These are phyloP conservation scores for Starmera dryadoides DNA, from an alignment of 805 yeast genomes.

Conservation along the genomic window DNA sequence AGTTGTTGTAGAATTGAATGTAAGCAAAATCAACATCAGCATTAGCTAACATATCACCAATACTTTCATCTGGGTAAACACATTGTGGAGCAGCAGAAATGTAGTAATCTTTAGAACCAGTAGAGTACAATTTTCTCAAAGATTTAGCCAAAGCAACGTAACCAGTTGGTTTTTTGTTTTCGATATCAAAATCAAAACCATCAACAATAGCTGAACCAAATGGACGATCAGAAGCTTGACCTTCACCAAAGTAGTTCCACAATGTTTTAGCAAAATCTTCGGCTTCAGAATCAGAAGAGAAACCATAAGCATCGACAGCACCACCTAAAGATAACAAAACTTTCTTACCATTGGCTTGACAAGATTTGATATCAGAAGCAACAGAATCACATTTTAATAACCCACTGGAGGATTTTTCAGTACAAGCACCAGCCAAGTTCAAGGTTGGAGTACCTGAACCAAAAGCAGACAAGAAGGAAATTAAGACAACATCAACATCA, in stretches of 20 bases:
- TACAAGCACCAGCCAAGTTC: slow-evolving; percentile 53
- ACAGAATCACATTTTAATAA: slow-evolving; percentile 44
- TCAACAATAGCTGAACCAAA: slow-evolving; percentile 73
- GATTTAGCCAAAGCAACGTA: slow-evolving; percentile 56
- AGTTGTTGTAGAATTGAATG: slow-evolving; percentile 86
- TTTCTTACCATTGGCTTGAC: slow-evolving; percentile 77
- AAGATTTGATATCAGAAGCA: slow-evolving; percentile 65
- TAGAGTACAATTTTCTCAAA: slow-evolving; percentile 43
- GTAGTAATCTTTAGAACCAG: slow-evolving; percentile 55
- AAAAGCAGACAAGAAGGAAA: slow-evolving; percentile 65
- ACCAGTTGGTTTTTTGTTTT: slow-evolving; percentile 54
- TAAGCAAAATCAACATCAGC: slow-evolving; percentile 74
- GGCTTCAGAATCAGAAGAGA: slow-evolving; percentile 75
- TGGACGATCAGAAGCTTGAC: slow-evolving; percentile 48
- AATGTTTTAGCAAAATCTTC: slow-evolving; percentile 49
- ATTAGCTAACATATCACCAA: slow-evolving; percentile 49
- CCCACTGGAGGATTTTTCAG: slow-evolving; percentile 28
- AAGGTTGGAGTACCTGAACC: slow-evolving; percentile 35
- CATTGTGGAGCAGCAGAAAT: slow-evolving; percentile 93
- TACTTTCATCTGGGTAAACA: slow-evolving; percentile 70
- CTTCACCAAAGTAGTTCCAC: slow-evolving; percentile 61
- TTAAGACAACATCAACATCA: slow-evolving; percentile 61
- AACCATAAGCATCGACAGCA: slow-evolving; percentile 76
- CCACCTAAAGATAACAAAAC: slow-evolving; percentile 76
- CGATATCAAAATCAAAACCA: slow-evolving; percentile 93